These are phyloP conservation scores for Hydnum rufescens DNA, from an alignment of 768 basidiomycete species.

Conservation along the genomic window DNA sequence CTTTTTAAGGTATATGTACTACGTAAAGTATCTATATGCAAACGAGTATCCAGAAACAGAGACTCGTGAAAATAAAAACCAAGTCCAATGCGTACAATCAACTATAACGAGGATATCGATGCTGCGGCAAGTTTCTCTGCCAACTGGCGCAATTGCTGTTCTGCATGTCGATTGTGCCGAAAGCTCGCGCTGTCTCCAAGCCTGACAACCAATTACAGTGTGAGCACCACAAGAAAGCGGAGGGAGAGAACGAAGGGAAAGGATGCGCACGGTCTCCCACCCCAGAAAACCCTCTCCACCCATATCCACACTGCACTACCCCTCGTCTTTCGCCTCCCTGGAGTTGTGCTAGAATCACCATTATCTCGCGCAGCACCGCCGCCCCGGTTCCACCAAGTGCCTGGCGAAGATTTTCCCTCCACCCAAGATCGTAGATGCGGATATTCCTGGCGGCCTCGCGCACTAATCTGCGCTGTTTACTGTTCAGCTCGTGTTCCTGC, in stretches of 20 bases:
- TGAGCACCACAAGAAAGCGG: not conserved
- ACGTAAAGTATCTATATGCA: not conserved
- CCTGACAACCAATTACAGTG: conserved; percentile 19
- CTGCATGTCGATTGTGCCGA: conserved; percentile 46
- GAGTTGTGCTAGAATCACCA: not conserved
- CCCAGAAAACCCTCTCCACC: conserved; percentile 33
- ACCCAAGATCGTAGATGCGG: conserved; percentile 53
- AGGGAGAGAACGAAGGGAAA: not conserved
- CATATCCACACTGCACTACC: conserved; percentile 26
- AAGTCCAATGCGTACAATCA: not conserved
- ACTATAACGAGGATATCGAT: no score
- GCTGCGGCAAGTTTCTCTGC: conserved; percentile 18
- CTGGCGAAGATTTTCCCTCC: conserved; percentile 47
- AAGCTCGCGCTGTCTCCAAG: conserved; percentile 48
- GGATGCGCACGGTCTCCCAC: conserved; percentile 37
- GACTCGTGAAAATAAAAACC: not conserved
- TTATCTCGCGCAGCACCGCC: no score
- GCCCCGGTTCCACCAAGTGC: conserved; percentile 36
- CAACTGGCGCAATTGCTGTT: conserved; percentile 43
- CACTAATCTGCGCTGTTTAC: conserved; percentile 42
- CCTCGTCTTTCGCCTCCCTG: not conserved
- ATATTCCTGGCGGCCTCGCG: conserved; percentile 40
- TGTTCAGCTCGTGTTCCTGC: conserved; percentile 49
- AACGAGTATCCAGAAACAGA: not conserved
- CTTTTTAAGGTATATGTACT: not conserved